Conservation (phyloP, 179 eudicot genomes). For the Carnegiea gigantea region DNA sequence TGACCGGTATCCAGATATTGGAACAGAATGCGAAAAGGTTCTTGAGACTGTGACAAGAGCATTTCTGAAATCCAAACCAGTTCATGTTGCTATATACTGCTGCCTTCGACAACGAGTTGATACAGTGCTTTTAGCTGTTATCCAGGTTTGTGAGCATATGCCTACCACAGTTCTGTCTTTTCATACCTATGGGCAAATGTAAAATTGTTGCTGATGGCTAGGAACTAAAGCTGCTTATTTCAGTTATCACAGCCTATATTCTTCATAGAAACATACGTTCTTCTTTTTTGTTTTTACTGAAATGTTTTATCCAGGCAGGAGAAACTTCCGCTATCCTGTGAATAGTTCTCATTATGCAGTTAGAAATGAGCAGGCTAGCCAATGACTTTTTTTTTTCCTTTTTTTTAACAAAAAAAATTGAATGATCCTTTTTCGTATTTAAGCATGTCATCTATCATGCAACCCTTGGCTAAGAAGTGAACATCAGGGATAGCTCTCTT, state of each 20-base stretch:
- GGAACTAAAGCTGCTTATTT: background rate
- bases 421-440: background rate
- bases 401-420: background rate
- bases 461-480: constrained; percentile 3
- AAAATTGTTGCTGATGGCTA: constrained; percentile 10
- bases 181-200: background rate
- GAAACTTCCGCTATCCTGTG: too few species aligned
- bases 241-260: background rate
- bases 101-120: constrained; percentile 87
- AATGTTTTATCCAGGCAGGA: background rate
- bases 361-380: background rate
- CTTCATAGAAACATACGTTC: background rate
- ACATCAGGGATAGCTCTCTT: constrained; percentile 9
- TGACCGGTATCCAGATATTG: constrained; percentile 42
- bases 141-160: constrained; percentile 57
- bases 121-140: constrained; percentile 52
- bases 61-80: constrained; percentile 69
- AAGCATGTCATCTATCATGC: background rate
- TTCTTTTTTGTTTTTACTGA: background rate
- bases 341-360: too few species aligned
- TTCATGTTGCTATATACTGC: constrained; percentile 76
- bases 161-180: background rate
- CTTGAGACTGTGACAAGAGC: constrained; percentile 59
- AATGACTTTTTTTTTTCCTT: too few species aligned
- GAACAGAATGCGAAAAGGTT: constrained; percentile 54